These are phyloP conservation scores for Pseudopediastrum boryanum DNA, from an alignment of 139 green algal genomes.

Conservation along the genomic window DNA sequence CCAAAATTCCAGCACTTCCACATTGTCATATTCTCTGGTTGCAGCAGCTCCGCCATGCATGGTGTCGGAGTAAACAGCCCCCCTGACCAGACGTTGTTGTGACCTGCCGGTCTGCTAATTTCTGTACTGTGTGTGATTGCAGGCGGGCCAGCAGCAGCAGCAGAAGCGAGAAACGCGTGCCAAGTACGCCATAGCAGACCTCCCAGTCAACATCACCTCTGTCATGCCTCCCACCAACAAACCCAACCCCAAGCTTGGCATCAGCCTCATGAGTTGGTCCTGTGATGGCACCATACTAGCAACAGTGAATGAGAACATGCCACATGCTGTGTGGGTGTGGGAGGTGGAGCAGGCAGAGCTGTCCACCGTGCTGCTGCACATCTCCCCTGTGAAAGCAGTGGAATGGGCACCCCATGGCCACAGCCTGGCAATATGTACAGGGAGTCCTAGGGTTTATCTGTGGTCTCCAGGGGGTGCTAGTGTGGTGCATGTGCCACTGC, in stretches of 20 bases:
- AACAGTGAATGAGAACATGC: constrained; percentile 79
- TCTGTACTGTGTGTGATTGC: not conserved
- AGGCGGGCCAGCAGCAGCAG: not conserved
- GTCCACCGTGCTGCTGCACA: constrained; percentile 71
- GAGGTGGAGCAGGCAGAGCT: constrained; percentile 67
- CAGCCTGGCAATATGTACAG: constrained; percentile 64
- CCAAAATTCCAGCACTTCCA: too few relatives aligned
- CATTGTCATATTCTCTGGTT: too few relatives aligned
- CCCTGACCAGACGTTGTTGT: too few relatives aligned
- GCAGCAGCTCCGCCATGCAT: too few relatives aligned
- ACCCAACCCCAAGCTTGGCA: constrained; percentile 68
- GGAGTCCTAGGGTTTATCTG: constrained; percentile 70
- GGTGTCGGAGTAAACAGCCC: too few relatives aligned
- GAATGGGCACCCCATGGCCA: constrained; percentile 62
- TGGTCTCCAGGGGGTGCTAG: constrained; percentile 83
- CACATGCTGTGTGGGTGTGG: constrained; percentile 82
- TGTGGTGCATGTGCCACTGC: constrained; percentile 81
- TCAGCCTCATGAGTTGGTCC: constrained; percentile 68
- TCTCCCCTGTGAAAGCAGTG: constrained; percentile 44
- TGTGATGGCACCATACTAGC: constrained; percentile 69
- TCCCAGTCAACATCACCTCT: constrained; percentile 57
- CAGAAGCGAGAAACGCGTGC: constrained; percentile 34
- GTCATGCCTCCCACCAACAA: constrained; percentile 58
- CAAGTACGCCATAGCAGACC: constrained; percentile 61
- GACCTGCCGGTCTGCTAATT: too few relatives aligned